A percentile compares a stretch with the other conserved stretches of the same genome.
Conservation (phyloP, 306 rosid species). For the Dryas alaskensis region DNA sequence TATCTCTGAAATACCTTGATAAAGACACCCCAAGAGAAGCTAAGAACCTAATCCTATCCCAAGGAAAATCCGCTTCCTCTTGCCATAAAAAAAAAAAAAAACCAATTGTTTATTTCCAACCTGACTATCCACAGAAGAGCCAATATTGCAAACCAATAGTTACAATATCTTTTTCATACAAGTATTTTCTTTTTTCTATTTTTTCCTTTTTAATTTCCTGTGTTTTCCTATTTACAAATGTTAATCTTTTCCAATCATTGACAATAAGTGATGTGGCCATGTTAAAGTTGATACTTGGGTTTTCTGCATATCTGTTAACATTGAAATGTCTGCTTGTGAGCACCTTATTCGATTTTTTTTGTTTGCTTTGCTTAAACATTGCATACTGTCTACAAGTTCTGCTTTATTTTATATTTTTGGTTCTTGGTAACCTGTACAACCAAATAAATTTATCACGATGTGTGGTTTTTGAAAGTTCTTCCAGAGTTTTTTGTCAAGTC, state of each 20-base stretch:
- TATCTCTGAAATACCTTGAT: too few species aligned
- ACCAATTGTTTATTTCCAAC: background rate
- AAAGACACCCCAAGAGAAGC: too few species aligned
- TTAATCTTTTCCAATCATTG: background rate
- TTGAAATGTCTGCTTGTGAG: background rate
- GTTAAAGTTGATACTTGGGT: background rate
- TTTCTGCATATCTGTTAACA: background rate
- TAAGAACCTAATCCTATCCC: too few species aligned
- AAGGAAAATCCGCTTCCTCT: too few species aligned
- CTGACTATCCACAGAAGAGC: background rate
- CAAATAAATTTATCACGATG: background rate
- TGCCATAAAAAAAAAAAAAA: too few species aligned
- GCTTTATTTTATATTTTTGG: too few species aligned
- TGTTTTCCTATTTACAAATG: background rate
- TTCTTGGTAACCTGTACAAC: background rate
- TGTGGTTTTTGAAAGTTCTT: background rate
- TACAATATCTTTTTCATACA: background rate
- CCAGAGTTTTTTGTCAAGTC: background rate
- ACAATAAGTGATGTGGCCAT: background rate
- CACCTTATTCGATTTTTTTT: background rate
- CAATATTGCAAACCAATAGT: background rate
- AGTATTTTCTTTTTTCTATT: background rate
- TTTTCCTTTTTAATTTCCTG: background rate
- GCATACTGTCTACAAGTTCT: background rate
- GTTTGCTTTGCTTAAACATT: background rate